phyloP scores from a whole-genome alignment of 495 filamentous ascomycete species.

The Rhypophila decipiens region DNA sequence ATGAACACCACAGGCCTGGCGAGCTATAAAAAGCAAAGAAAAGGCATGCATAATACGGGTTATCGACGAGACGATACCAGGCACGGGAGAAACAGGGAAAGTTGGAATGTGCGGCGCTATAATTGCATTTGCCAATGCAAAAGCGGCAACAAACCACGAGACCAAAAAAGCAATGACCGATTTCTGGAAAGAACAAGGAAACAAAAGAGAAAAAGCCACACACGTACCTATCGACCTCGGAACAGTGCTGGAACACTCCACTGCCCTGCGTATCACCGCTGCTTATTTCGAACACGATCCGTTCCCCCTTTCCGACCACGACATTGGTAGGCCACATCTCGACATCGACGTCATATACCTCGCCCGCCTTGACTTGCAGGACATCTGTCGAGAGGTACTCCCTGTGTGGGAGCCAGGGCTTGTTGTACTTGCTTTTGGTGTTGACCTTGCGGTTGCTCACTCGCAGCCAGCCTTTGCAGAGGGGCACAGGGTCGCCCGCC shows the following conservation, averaged over 20 bases:
- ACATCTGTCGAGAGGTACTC: slow-evolving; percentile 56
- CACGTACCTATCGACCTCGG: slow-evolving; percentile 26
- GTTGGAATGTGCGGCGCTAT: no score
- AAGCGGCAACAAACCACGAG: no score
- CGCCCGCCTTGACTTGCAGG: slow-evolving; percentile 44
- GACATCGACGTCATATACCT: slow-evolving; percentile 57
- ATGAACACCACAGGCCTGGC: no score
- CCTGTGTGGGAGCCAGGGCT: slow-evolving; percentile 49
- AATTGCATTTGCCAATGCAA: no score
- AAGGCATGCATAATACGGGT: no score
- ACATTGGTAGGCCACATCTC: slow-evolving; percentile 68
- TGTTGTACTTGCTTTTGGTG: slow-evolving; percentile 35
- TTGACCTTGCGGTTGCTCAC: slow-evolving; percentile 49
- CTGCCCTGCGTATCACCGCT: slow-evolving; percentile 56
- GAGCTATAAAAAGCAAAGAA: no score
- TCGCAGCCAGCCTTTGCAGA: slow-evolving; percentile 54
- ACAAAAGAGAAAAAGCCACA: background rate
- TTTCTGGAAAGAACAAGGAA: background rate
- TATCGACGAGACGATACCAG: no score
- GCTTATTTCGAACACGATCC: slow-evolving; percentile 51
- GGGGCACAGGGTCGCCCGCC: slow-evolving; percentile 39
- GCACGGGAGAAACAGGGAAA: no score
- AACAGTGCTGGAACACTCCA: slow-evolving; percentile 52
- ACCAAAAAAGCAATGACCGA: background rate
- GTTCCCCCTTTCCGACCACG: slow-evolving; percentile 48